Evolutionary conservation across 78 protist genomes (phyloP).

Genomic region (Emiliania huxleyi): DNA sequence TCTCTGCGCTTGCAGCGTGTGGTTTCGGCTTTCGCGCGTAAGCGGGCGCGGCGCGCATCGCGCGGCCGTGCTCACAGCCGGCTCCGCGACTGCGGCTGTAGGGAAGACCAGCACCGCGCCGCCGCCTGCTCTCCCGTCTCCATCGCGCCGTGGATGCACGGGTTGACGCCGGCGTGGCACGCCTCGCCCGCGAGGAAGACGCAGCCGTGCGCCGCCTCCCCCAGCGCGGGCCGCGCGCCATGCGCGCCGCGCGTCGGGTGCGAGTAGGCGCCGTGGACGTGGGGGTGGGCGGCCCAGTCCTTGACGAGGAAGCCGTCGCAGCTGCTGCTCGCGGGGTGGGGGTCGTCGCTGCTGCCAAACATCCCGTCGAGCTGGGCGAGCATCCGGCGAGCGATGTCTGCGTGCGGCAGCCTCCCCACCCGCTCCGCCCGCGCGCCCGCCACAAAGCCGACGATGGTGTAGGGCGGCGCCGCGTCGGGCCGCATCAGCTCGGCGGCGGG

Average conservation of each 20-base stretch:
- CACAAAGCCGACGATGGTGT: conserved; percentile 1
- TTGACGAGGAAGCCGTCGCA: neutral
- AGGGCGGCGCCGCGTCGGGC: neutral
- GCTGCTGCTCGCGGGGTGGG: neutral
- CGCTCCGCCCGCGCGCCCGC: neutral
- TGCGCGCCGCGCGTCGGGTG: neutral
- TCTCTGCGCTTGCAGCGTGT: too few species aligned
- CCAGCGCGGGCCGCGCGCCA: neutral
- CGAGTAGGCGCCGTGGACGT: neutral
- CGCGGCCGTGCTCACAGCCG: too few species aligned
- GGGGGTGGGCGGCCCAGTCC: neutral
- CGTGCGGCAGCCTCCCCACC: neutral
- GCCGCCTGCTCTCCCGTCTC: neutral
- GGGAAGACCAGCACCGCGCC: too few species aligned
- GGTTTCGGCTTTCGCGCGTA: too few species aligned
- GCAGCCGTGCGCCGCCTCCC: neutral
- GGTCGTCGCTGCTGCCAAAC: neutral
- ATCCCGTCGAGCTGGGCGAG: neutral
- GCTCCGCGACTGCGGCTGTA: too few species aligned
- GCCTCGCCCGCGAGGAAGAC: neutral
- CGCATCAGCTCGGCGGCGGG: neutral
- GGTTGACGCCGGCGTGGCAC: neutral
- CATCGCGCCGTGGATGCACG: conserved; percentile 28
- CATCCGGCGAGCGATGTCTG: neutral
- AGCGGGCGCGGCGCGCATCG: too few species aligned